Base-by-base conservation (phyloP, 1,139 yeast species). In the Geotrichum aggregatum region DNA sequence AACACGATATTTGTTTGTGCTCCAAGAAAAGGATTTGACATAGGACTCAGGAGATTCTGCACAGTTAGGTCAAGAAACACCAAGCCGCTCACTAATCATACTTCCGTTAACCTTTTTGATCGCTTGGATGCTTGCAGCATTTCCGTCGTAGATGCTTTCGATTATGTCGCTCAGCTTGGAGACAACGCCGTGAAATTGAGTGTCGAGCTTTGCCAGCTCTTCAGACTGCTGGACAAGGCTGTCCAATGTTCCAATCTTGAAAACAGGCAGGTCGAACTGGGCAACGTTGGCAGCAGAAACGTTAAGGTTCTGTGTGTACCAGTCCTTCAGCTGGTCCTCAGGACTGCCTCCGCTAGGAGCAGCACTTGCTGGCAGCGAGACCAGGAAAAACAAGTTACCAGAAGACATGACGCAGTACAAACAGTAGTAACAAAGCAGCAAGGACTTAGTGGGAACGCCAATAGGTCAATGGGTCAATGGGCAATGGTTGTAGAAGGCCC, bases 231-330 rank as follows among this genome's bases (percentile, higher is more conserved):
- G 83, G 52, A 92, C 95, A 57, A 92, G 77, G 39, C 91, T 84
- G 71, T 94, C 99, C 65, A 92, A 77, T 2, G 98, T 91, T 34
- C 98, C 98, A 60, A 92, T 87, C 70, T 92, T 94, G 70, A 92
- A 91, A 59, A 78, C 82, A n/a, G 98, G 98, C 50, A 89, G 76
- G 41, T 75, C 73, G 57, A 87, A 79, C 53, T 72, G 71, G 54
- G 69, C 66, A 45, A 63, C 62, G 19, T 55, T 58, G 50, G 60
- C 51, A 46, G 54, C 48, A 24, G 59, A 58, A 14, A 66, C 51
- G 24, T 42, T 47, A 36, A 60, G 44, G 35, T 66, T 60, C 50
- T 63, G 61, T 51, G 61, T 55, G 54, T 68, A 56, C 74, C 79
- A 78, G 67, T 44, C 66, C 61, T 58, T 70, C 65, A 55, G 68